phyloP scores from a whole-genome alignment of 2,329 filamentous ascomycete species.

The Pyrenochaeta sp. region DNA sequence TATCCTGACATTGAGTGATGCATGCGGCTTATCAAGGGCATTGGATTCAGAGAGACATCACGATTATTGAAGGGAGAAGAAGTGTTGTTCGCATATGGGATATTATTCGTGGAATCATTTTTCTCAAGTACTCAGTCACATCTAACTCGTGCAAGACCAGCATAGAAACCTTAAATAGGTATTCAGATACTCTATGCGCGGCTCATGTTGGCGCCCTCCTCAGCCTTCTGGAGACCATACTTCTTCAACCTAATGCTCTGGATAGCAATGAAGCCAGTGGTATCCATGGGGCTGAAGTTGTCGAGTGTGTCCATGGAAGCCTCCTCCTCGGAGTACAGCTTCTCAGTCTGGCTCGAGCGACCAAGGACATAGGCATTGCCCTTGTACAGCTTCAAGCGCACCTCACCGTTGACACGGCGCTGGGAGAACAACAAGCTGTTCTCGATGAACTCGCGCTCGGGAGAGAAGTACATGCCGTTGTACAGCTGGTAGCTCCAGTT shows the following conservation, averaged over 20 bases:
- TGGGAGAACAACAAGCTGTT: conserved; percentile 57
- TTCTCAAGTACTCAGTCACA: no score
- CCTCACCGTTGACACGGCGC: conserved; percentile 54
- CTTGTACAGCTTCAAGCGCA: conserved; percentile 72
- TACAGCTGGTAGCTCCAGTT: conserved; percentile 56
- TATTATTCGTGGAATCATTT: no score
- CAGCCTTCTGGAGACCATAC: conserved; percentile 48
- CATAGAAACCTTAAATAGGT: no score
- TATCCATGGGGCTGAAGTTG: conserved; percentile 71
- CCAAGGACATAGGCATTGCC: conserved; percentile 68
- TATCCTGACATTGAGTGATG: no score
- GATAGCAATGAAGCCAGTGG: conserved; percentile 73
- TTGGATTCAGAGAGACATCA: no score
- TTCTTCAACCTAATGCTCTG: conserved; percentile 66
- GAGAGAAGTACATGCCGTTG: conserved; percentile 74
- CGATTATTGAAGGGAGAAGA: no score
- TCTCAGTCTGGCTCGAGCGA: conserved; percentile 69
- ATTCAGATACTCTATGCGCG: conserved; percentile 25
- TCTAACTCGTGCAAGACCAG: no score
- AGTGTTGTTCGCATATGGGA: no score
- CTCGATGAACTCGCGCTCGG: conserved; percentile 75
- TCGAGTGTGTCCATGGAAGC: conserved; percentile 74
- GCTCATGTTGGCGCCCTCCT: conserved; percentile 43
- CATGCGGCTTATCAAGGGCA: no score
- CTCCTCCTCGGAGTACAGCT: conserved; percentile 72